Percentiles rank a stretch among this genome's conserved stretches.
These are phyloP conservation scores for Dillenia turbinata DNA, from an alignment of 164 flowering plant genomes.

Conservation along the genomic window DNA sequence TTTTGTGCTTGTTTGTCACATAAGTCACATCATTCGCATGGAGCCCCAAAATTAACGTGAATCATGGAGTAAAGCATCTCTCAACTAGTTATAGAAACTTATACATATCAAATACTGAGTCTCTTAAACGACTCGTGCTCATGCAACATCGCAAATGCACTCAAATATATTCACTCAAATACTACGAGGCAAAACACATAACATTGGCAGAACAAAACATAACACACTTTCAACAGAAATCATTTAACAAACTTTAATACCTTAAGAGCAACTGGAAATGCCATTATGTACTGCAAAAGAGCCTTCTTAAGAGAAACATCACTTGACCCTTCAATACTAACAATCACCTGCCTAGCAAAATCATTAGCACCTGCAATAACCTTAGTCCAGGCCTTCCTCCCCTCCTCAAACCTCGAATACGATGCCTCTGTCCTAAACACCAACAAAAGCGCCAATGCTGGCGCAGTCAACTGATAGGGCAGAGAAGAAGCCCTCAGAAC, in stretches of 20 bases:
- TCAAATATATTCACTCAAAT: no score
- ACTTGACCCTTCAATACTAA: conserved; percentile 32
- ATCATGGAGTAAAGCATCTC: no score
- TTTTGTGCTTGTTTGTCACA: no score
- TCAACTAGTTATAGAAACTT: no score
- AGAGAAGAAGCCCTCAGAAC: conserved; percentile 62
- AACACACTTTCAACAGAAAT: no score
- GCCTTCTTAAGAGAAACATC: conserved; percentile 42
- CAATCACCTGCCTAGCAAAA: conserved; percentile 63
- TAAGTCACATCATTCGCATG: no score
- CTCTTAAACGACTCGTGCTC: no score
- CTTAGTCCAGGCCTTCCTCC: conserved; percentile 85
- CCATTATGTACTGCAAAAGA: conserved; percentile 70
- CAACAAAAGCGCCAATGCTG: conserved; percentile 84
- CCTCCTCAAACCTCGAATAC: conserved; percentile 85
- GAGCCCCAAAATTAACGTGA: no score
- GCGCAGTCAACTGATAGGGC: conserved; percentile 93
- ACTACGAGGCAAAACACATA: no score
- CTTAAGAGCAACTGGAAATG: conserved; percentile 89
- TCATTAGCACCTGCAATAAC: conserved; percentile 68
- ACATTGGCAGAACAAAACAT: no score
- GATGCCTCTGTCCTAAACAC: conserved; percentile 93
- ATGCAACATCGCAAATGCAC: no score
- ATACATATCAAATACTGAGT: no score
- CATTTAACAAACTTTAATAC: conserved; percentile 10